Evolutionary conservation across 2,329 filamentous ascomycete species (phyloP), one percentile per base, ranked within the genome.

Genomic region (Monilinia fructigena): DNA sequence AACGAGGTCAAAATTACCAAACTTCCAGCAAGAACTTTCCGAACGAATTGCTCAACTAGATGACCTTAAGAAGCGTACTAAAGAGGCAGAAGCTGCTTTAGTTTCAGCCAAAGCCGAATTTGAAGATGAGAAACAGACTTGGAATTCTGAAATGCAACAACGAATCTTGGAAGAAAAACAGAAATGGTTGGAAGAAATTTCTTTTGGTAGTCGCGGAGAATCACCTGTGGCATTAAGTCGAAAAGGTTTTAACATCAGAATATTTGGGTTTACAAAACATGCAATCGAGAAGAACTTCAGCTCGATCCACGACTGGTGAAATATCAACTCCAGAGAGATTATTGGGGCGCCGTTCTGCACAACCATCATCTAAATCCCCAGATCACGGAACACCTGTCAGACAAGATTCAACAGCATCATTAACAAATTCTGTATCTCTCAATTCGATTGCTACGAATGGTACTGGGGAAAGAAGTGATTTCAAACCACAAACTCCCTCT

Each of bases 71-170:
- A 83, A 84, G 67, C 84, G 85, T n/a, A 82, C 88, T 28, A 84
- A 89, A 70, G 83, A 89, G 68, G 82, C 88, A 11, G 85, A 95
- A 73, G 80, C 84, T 11, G 85, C 89, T 5, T 80, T 93, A 1
- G 78, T 83, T 38, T 85, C 90, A 63, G 78, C 83, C 1, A 81
- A 81, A 67, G 80, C 81, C 63, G 82, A 87, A 12, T 78, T 86
- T 20, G 81, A 84, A 48, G 82, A 83, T 56, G 86, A 89, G 72
- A 86, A 84, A 72, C 83, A 85, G 71, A 72, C 81, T 2, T 83
- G 80, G 77, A 86, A 89, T 70, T 77, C 81, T 18, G 85, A 86
- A 31, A 76, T 85, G 69, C 76, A 82, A 47, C 83, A 86, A 64
- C 82, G 83, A 55, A 73, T 91, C 0, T 87, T 90, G 67, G 88